These are phyloP conservation scores for Magnaporthiopsis incrustans DNA, from an alignment of 2,329 filamentous ascomycete genomes.

Conservation along the genomic window DNA sequence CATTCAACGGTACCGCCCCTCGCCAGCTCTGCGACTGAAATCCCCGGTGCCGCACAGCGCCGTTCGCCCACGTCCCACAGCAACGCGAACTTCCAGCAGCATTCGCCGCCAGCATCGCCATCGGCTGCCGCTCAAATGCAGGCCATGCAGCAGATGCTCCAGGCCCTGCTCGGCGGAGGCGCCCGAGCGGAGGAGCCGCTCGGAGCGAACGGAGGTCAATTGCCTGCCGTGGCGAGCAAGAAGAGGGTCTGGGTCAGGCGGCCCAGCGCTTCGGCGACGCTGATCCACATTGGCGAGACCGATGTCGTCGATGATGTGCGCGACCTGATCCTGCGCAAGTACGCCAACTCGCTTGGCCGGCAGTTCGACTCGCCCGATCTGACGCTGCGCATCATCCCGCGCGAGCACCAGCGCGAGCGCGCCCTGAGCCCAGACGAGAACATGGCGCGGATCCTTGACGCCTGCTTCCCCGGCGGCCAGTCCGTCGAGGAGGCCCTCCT, in stretches of 20 bases:
- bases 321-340: conserved; percentile 87
- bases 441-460: conserved; percentile 69
- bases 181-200: conserved; percentile 1
- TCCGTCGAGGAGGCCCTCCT: conserved; percentile 80
- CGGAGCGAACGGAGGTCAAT: conserved; percentile 23
- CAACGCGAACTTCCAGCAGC: background rate
- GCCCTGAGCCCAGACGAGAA: conserved; percentile 78
- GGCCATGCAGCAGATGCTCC: conserved; percentile 19
- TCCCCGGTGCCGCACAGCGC: background rate
- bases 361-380: conserved; percentile 89
- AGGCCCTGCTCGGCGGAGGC: conserved; percentile 3
- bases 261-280: conserved; percentile 74
- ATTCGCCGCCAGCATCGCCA: background rate
- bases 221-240: conserved; percentile 44
- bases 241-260: conserved; percentile 95
- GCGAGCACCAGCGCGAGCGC: conserved; percentile 59
- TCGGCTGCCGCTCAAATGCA: background rate
- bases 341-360: conserved; percentile 82
- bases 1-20: background rate
- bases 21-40: background rate
- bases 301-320: conserved; percentile 92
- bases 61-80: background rate
- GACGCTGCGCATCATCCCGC: conserved; percentile 65
- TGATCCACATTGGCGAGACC: conserved; percentile 77
- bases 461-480: conserved; percentile 81